Conservation (phyloP, 2,329 filamentous ascomycete species). For the Diplodia mutila region DNA sequence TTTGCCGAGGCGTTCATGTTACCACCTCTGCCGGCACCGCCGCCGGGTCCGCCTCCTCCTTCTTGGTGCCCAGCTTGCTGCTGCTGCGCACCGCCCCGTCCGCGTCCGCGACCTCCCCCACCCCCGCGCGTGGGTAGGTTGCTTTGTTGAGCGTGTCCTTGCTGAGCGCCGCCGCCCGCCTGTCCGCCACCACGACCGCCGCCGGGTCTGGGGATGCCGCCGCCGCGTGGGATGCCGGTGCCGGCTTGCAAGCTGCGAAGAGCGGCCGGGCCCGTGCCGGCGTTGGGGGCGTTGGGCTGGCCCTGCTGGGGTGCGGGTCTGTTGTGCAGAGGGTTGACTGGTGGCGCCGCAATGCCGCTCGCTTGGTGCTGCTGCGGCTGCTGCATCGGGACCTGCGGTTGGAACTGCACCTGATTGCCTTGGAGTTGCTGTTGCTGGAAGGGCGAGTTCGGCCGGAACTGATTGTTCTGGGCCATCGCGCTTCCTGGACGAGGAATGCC, state of each 20-base stretch:
- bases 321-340: constrained; percentile 8
- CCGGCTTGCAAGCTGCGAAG: constrained; percentile 35
- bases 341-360: background rate
- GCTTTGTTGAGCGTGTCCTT: constrained; percentile 31
- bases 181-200: constrained; percentile 35
- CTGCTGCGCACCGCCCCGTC: constrained; percentile 6
- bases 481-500: constrained; percentile 32
- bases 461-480: constrained; percentile 17
- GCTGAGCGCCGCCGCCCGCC: constrained; percentile 31
- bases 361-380: constrained; percentile 29
- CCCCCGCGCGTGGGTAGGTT: constrained; percentile 24
- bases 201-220: constrained; percentile 37
- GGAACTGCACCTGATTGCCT: constrained; percentile 24
- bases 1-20: constrained; percentile 41
- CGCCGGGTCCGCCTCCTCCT: constrained; percentile 32
- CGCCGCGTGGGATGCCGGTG: constrained; percentile 25
- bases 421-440: constrained; percentile 29
- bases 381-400: constrained; percentile 2
- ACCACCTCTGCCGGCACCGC: constrained; percentile 29
- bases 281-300: constrained; percentile 16
- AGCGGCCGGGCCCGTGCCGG: constrained; percentile 38
- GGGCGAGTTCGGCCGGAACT: constrained; percentile 31
- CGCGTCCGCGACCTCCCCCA: constrained; percentile 20
- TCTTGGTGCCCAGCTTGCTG: constrained; percentile 28
- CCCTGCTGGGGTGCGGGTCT: constrained; percentile 8